phyloP scores from a whole-genome alignment of 129 eudicot species.

The Mikania micrantha region DNA sequence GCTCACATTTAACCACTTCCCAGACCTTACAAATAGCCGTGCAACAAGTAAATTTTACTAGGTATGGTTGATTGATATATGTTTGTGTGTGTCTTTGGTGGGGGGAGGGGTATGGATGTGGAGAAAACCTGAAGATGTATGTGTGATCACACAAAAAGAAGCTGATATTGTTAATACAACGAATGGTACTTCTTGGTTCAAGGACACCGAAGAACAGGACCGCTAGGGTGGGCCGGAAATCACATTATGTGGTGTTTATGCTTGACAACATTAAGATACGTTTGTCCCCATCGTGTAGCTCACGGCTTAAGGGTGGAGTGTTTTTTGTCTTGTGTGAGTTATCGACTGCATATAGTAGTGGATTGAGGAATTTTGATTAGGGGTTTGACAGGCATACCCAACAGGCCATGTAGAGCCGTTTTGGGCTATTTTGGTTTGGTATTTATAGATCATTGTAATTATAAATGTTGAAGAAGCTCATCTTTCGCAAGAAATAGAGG shows the following conservation, averaged over 20 bases:
- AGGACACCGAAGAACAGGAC: neutral
- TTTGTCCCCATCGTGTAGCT: no score
- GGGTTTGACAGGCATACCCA: neutral
- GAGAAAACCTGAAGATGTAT: neutral
- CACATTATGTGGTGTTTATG: neutral
- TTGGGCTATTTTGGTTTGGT: no score
- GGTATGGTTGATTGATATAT: no score
- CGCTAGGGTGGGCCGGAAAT: neutral
- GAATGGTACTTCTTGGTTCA: conserved; percentile 7
- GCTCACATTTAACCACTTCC: no score
- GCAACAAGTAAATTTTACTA: no score
- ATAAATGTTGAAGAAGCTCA: no score
- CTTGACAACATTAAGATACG: neutral
- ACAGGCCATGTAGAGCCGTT: no score
- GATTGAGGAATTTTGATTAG: neutral
- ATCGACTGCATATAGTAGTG: neutral
- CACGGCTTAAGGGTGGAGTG: no score
- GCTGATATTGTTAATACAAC: neutral
- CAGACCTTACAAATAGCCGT: no score
- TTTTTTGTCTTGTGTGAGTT: conserved; percentile 4
- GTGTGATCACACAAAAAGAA: conserved; percentile 8
- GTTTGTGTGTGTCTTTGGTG: neutral
- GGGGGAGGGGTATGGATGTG: neutral
- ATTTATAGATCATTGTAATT: no score
- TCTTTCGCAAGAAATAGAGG: no score